Base-by-base conservation (phyloP, 768 basidiomycete genomes). In the Rubroboletus satanas region DNA sequence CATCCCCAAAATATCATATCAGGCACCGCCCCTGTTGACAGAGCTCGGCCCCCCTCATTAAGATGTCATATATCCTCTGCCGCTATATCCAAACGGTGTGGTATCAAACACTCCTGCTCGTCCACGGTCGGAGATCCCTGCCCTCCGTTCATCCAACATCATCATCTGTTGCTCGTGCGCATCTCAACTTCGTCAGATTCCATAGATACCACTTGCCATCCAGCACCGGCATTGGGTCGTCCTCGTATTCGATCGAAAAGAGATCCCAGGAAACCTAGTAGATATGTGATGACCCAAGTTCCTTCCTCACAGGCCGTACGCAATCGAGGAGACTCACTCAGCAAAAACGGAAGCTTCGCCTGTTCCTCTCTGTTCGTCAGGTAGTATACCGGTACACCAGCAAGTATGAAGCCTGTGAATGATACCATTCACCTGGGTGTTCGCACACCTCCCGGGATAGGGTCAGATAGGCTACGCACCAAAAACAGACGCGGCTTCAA, bases 401-500 rank as follows among this genome's bases (percentile, higher is more conserved):
- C 81, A 35, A 84, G 74, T 14, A 94, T 83, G 61, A 94, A 94
- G 4, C 80, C 90, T 93, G 62, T 43, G 28, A 56, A 46, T 17
- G 46, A 38, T 10, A 42, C 15, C 37, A 38, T 39, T 57, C 32
- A 56, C 49, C 37, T 3, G 4, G 49, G 15, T 21, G 17, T 9
- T 49, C 32, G 28, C 11, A 39, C 26, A 36, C 18, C 23, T 45
- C 44, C 17, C 35, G 14, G 47, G 29, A 39, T 15, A 36, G 1
- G 11, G 29, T 23, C 8, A 26, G 11, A 12, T 11, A 14, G 2
- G 15, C 14, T 39, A 74, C 82, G 54, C 62, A 94, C 93, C 87
- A 52, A 97, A 77, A 7, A 93, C 95, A 8, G 93, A 85, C 7
- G 90, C 69, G 0, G 95, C 93, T 68, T 96, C 88, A 14, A 86